Evolutionary conservation across 2,329 filamentous ascomycete species (phyloP).

Genomic region (Trichoderma brevicompactum): DNA sequence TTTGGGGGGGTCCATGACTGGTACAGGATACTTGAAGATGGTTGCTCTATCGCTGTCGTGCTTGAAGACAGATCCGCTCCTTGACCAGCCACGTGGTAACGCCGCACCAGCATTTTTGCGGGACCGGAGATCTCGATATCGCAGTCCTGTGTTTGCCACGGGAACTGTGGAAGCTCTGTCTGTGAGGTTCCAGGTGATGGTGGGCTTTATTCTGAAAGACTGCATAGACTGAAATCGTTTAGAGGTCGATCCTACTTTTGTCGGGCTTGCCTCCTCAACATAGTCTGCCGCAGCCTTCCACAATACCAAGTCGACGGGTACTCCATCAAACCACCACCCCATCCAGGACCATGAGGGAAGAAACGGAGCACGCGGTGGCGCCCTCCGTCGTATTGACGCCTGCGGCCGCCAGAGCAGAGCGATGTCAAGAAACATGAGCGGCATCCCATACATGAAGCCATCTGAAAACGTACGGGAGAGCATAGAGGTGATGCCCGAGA

Average conservation of each 20-base stretch:
- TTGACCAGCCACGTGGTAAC: slow-evolving; percentile 48
- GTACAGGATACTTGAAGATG: slow-evolving; percentile 50
- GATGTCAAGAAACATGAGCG: slow-evolving; percentile 51
- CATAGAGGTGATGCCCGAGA: slow-evolving; percentile 49
- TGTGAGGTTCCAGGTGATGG: slow-evolving; percentile 47
- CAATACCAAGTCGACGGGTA: slow-evolving; percentile 48
- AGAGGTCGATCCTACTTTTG: slow-evolving; percentile 39
- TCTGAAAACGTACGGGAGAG: slow-evolving; percentile 48
- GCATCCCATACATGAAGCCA: slow-evolving; percentile 52
- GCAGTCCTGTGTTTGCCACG: slow-evolving; percentile 45
- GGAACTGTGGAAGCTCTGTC: slow-evolving; percentile 44
- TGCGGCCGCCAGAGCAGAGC: slow-evolving; percentile 52
- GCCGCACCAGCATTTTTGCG: slow-evolving; percentile 39
- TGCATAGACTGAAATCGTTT: slow-evolving; percentile 46
- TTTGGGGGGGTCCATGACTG: slow-evolving; percentile 43
- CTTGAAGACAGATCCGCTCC: slow-evolving; percentile 43
- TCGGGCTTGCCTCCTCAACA: slow-evolving; percentile 44
- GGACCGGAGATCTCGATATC: slow-evolving; percentile 46
- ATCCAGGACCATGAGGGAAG: slow-evolving; percentile 54
- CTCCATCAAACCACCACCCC: slow-evolving; percentile 53
- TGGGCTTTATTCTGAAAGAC: slow-evolving; percentile 46
- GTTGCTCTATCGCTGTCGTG: slow-evolving; percentile 48
- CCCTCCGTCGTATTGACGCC: slow-evolving; percentile 48
- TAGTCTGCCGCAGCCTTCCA: slow-evolving; percentile 52
- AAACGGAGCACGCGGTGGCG: slow-evolving; percentile 44